Conservation (phyloP, 208 protist species). For the Trichomonas gallinae region DNA sequence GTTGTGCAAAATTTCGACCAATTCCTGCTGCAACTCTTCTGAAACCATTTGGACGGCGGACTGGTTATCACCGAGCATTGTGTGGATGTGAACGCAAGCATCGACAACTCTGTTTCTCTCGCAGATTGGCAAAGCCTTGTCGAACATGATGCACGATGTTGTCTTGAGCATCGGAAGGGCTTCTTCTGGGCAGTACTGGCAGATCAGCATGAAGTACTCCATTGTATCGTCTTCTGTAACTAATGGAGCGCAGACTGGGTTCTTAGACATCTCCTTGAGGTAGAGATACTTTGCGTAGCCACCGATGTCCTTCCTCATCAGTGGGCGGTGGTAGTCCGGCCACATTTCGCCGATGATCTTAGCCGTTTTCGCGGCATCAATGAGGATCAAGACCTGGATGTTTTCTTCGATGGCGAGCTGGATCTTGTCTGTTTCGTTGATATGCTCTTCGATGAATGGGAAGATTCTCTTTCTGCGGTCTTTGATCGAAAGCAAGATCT, state of each 20-base stretch:
- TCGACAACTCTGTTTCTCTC: not conserved
- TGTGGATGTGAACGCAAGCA: not conserved
- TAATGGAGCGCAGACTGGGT: not conserved
- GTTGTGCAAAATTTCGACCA: not conserved
- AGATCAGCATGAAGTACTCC: not conserved
- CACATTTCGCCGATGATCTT: not conserved
- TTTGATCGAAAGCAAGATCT: not conserved
- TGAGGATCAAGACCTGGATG: not conserved
- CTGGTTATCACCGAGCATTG: not conserved
- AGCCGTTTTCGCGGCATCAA: not conserved
- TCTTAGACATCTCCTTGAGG: not conserved
- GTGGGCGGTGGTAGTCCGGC: not conserved
- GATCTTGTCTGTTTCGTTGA: not conserved
- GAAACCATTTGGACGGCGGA: not conserved
- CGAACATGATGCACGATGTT: not conserved
- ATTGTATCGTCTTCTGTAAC: not conserved
- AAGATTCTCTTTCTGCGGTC: not conserved
- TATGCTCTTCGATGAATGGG: not conserved
- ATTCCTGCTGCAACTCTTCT: not conserved
- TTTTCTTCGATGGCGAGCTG: not conserved
- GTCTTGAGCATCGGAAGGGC: not conserved
- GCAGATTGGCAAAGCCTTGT: not conserved
- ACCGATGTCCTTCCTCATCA: not conserved
- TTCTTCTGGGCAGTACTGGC: not conserved
- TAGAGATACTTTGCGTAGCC: not conserved